Conservation (phyloP, 768 basidiomycete genomes). For the Exidia glandulosa region DNA sequence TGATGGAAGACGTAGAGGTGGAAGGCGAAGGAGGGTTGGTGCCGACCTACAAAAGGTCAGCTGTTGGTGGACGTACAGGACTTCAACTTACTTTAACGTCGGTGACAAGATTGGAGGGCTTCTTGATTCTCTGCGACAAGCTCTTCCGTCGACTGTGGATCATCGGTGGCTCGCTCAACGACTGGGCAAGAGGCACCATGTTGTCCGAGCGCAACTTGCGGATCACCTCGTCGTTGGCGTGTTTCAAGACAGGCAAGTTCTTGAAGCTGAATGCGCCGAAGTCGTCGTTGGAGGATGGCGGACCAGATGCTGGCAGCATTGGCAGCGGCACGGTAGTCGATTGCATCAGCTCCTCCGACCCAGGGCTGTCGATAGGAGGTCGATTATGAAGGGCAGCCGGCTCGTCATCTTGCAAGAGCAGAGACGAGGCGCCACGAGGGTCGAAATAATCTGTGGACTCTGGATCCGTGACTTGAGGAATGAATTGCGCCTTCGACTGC, state of each 20-base stretch:
- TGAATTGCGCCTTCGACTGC: conserved; percentile 82
- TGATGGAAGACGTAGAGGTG: conserved; percentile 83
- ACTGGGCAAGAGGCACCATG: conserved; percentile 63
- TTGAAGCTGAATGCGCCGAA: conserved; percentile 99
- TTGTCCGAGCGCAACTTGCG: conserved; percentile 90
- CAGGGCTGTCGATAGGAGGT: conserved; percentile 16
- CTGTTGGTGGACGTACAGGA: not conserved
- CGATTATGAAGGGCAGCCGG: conserved; percentile 30
- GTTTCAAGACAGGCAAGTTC: conserved; percentile 90
- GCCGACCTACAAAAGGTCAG: conserved; percentile 28
- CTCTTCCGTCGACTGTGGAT: conserved; percentile 54
- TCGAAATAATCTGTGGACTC: conserved; percentile 99
- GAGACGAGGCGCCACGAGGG: conserved; percentile 82
- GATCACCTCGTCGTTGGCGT: conserved; percentile 97
- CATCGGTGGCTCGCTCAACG: conserved; percentile 50
- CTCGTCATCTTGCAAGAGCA: conserved; percentile 88
- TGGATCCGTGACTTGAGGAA: conserved; percentile 88
- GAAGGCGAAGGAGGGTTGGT: conserved; percentile 88
- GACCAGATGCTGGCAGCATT: conserved; percentile 38
- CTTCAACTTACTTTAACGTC: conserved; percentile 27
- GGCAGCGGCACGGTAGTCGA: conserved; percentile 16
- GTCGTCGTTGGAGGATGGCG: conserved; percentile 54
- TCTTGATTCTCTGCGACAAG: conserved; percentile 71
- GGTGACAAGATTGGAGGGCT: conserved; percentile 69
- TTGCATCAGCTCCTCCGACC: conserved; percentile 23